phyloP scores from a whole-genome alignment of 306 rosid species.

The Ormosia emarginata region DNA sequence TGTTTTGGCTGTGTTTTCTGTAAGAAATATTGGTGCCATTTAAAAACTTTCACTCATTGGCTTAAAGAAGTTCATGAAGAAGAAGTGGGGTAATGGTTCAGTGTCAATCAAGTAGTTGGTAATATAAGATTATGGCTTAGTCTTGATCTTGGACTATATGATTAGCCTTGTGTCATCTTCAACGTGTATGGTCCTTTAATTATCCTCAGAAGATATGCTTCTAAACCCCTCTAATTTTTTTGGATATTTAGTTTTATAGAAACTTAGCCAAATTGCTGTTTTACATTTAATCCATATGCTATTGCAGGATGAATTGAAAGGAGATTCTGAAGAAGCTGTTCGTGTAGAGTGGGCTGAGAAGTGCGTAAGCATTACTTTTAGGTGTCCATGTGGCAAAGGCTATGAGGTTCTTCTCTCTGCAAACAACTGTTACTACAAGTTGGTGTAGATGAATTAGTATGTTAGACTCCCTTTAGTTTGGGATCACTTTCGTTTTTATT shows the following conservation, averaged over 20 bases:
- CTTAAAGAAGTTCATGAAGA: too few species aligned
- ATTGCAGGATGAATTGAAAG: conserved; percentile 33
- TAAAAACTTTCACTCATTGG: too few species aligned
- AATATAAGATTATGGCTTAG: not conserved
- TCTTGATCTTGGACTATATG: not conserved
- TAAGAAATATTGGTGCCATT: too few species aligned
- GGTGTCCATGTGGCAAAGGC: conserved; percentile 58
- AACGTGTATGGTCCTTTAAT: not conserved
- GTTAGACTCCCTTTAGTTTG: not conserved
- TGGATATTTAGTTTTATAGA: not conserved
- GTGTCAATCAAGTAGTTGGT: not conserved
- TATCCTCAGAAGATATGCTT: not conserved
- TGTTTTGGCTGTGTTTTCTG: too few species aligned
- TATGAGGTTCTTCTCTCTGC: conserved; percentile 50
- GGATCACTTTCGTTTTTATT: not conserved
- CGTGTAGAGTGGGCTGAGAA: conserved; percentile 49
- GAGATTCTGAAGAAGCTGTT: conserved; percentile 40
- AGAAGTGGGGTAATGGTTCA: not conserved
- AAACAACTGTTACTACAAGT: conserved; percentile 58
- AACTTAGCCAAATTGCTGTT: not conserved
- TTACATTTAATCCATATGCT: not conserved
- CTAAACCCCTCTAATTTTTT: not conserved
- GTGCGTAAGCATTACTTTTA: conserved; percentile 38
- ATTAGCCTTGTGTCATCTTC: not conserved
- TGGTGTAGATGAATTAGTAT: conserved; percentile 29